These are phyloP conservation scores for Trametes sp. DNA, from an alignment of 1,284 basidiomycete species.

Conservation along the genomic window DNA sequence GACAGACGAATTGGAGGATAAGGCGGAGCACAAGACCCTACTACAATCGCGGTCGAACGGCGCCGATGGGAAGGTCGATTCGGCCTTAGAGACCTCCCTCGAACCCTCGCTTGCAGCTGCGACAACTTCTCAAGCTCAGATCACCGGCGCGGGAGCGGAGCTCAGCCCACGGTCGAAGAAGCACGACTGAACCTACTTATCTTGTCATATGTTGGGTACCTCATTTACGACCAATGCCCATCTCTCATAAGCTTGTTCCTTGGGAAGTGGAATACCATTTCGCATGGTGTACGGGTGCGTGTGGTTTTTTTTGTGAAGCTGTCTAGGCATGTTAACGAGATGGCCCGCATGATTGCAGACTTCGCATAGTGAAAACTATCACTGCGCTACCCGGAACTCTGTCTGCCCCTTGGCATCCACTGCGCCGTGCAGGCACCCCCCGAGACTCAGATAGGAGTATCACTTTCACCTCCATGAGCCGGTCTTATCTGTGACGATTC, in stretches of 20 bases:
- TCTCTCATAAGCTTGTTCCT: background rate
- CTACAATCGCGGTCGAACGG: constrained; percentile 7
- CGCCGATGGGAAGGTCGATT: background rate
- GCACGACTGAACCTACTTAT: constrained; percentile 14
- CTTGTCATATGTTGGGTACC: background rate
- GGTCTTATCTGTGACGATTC: no score
- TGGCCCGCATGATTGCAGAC: no score
- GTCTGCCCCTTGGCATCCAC: no score
- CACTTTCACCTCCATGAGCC: no score
- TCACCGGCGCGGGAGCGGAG: constrained; percentile 22
- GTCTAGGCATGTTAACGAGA: background rate
- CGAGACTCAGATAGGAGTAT: no score
- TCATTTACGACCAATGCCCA: no score
- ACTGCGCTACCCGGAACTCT: no score
- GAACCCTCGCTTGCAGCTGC: background rate
- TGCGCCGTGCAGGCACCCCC: no score
- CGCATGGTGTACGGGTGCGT: background rate
- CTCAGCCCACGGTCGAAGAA: constrained; percentile 24
- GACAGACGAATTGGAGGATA: constrained; percentile 52
- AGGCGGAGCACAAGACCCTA: constrained; percentile 12
- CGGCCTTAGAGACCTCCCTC: background rate
- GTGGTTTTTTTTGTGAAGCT: background rate
- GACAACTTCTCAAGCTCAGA: background rate
- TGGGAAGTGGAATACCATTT: background rate
- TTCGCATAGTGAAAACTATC: no score